phyloP scores from a whole-genome alignment of 345 rosid species.

The Salix viminalis region DNA sequence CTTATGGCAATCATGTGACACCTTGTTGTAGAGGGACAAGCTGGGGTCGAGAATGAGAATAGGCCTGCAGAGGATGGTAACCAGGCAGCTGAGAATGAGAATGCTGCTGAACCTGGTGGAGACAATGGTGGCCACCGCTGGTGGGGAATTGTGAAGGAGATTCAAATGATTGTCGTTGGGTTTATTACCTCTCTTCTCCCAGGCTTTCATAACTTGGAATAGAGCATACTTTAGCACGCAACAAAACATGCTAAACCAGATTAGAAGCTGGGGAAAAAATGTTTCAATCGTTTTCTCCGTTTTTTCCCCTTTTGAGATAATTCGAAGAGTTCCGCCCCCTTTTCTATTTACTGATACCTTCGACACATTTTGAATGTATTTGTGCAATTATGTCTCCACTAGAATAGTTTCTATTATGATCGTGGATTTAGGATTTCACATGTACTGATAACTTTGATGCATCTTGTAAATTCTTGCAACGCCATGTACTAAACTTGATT shows the following conservation, averaged over 20 bases:
- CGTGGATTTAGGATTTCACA: not conserved
- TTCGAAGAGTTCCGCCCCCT: not conserved
- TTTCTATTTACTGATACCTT: not conserved
- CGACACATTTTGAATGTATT: not conserved
- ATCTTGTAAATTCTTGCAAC: not conserved
- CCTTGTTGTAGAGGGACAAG: constrained; percentile 51
- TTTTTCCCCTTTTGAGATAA: not conserved
- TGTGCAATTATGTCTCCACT: not conserved
- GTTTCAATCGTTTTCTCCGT: not conserved
- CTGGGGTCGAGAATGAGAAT: constrained; percentile 64
- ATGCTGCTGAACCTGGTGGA: constrained; percentile 36
- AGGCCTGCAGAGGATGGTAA: constrained; percentile 41
- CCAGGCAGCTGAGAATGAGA: constrained; percentile 54
- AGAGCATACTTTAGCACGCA: constrained; percentile 15
- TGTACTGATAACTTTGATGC: not conserved
- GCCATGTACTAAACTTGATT: not conserved
- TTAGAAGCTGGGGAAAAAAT: not conserved
- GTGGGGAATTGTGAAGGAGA: constrained; percentile 97
- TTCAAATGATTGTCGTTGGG: constrained; percentile 94
- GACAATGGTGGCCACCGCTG: constrained; percentile 63
- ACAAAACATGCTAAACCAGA: not conserved
- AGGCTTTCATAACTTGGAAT: constrained; percentile 90
- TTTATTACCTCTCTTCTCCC: constrained; percentile 96
- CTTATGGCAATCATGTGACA: not conserved
- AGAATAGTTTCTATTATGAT: not conserved